Base-by-base conservation (phyloP, 164 flowering plant genomes). In the Litsea cubeba region DNA sequence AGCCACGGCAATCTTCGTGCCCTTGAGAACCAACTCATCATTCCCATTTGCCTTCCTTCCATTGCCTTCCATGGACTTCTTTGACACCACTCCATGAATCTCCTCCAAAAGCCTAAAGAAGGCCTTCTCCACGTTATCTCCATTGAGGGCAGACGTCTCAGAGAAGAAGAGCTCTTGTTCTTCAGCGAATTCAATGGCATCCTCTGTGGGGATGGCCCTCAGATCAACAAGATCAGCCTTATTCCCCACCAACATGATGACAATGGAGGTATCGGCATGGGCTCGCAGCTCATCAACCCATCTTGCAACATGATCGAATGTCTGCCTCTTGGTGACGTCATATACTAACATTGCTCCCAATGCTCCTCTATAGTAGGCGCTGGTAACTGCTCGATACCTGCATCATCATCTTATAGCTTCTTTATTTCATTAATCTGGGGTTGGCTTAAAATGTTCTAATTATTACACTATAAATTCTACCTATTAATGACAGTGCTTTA, bases 291-390 rank as follows among this genome's bases (percentile, higher is more conserved):
- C 94, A 40, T 87, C 86, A 1, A 90, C 85, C 94, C 92, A 90
- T 71, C 88, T 79, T 0, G 88, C 89, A 25, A 88, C 88, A 51
- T 90, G 88, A 75, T 90, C 92, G 35, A 90, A 90, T 5, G 81
- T 79, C 40, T 77, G 86, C 51, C 94, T 57, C 69, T 87, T 88
- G 35, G 94, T 90, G 50, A 86, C 82, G 79, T 90, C 94, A 76
- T 88, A 90, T 6, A 90, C 94, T 58, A 90, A 65, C 88, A 90
- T 83, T 0, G 94, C 92, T 50, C 94, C 94, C 8, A 88, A 69
- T n/a, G 94, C 91, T 0, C 94, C 94, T 71, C 94, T 85, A 76
- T 88, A 90, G 81, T 90, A 90, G 3, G 94, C 91, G 74, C 94
- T 90, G 5, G 94, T 90, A 11, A 90, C 92, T 25, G 92, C 94